Conservation (phyloP, 192 early-diverging fungal species). For the Umbelopsis sp. region DNA sequence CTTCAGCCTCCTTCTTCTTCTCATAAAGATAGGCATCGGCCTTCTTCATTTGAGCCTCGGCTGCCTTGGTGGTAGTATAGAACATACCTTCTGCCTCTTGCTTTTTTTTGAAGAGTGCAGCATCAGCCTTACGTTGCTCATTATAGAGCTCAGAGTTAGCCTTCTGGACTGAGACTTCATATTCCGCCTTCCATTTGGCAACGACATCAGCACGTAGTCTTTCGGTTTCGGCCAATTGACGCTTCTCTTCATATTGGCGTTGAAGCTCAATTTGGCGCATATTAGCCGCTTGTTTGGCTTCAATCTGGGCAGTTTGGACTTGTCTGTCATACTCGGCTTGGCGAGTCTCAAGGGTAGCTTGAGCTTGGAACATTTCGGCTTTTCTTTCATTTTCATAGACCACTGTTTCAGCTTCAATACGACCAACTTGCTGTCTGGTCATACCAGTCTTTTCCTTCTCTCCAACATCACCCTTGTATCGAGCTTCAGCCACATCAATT, state of each 20-base stretch:
- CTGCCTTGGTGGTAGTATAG: constrained; percentile 2
- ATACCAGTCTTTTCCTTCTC: constrained; percentile 52
- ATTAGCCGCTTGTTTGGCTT: constrained; percentile 47
- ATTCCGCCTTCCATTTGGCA: constrained; percentile 51
- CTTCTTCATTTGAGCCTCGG: constrained; percentile 20
- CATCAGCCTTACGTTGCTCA: constrained; percentile 41
- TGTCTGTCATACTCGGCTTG: constrained; percentile 37
- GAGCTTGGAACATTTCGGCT: constrained; percentile 41
- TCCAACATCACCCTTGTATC: constrained; percentile 50
- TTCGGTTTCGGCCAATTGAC: constrained; percentile 46
- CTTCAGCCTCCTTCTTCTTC: constrained; percentile 52
- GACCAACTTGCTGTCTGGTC: constrained; percentile 41
- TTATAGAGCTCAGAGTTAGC: constrained; percentile 51
- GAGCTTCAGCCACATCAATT: constrained; percentile 57
- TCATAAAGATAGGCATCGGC: constrained; percentile 38
- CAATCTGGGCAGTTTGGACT: constrained; percentile 54
- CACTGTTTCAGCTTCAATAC: constrained; percentile 50
- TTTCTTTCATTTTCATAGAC: constrained; percentile 55
- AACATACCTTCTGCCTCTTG: constrained; percentile 41
- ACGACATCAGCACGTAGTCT: constrained; percentile 46
- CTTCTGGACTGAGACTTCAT: constrained; percentile 41
- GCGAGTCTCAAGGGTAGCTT: constrained; percentile 41
- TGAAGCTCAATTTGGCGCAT: constrained; percentile 49
- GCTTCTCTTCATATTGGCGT: constrained; percentile 47
- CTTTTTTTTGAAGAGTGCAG: constrained; percentile 41